phyloP scores from a whole-genome alignment of 2,329 filamentous ascomycete genomes.

The Cladosporium sp. region DNA sequence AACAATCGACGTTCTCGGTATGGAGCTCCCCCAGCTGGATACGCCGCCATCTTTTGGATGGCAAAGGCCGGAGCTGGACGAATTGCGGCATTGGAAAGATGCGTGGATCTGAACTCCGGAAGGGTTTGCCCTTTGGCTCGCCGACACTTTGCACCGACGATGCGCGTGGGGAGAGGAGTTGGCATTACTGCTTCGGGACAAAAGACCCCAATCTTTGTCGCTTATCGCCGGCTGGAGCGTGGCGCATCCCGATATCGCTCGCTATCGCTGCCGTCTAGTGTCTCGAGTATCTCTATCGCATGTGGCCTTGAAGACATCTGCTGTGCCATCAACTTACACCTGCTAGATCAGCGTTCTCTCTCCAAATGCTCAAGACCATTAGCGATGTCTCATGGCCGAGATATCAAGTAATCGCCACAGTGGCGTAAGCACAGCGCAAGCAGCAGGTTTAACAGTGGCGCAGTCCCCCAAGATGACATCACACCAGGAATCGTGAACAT shows the following conservation, averaged over 20 bases:
- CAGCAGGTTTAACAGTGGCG: not conserved
- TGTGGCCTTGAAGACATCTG: not conserved
- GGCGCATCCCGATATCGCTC: conserved; percentile 6
- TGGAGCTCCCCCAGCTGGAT: conserved; percentile 16
- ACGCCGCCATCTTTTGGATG: conserved; percentile 3
- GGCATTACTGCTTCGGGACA: conserved; percentile 16
- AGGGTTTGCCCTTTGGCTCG: conserved; percentile 16
- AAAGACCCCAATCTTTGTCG: conserved; percentile 1
- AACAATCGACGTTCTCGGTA: conserved; percentile 21
- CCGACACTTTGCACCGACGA: conserved; percentile 6
- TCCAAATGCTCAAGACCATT: not conserved
- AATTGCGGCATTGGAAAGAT: conserved; percentile 11
- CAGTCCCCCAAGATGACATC: conserved; percentile 12
- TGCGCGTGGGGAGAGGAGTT: not conserved
- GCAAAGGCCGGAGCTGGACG: conserved; percentile 4
- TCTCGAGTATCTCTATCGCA: not conserved
- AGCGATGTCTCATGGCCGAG: not conserved
- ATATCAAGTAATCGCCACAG: not conserved
- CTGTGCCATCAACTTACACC: not conserved
- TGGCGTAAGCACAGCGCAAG: not conserved
- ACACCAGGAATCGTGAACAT: conserved; percentile 9
- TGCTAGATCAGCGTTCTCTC: not conserved
- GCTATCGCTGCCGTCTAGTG: not conserved
- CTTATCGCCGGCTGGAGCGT: conserved; percentile 17
- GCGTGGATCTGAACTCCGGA: not conserved